phyloP scores from a whole-genome alignment of 2,329 filamentous ascomycete genomes.

The Penicillium paneum region DNA sequence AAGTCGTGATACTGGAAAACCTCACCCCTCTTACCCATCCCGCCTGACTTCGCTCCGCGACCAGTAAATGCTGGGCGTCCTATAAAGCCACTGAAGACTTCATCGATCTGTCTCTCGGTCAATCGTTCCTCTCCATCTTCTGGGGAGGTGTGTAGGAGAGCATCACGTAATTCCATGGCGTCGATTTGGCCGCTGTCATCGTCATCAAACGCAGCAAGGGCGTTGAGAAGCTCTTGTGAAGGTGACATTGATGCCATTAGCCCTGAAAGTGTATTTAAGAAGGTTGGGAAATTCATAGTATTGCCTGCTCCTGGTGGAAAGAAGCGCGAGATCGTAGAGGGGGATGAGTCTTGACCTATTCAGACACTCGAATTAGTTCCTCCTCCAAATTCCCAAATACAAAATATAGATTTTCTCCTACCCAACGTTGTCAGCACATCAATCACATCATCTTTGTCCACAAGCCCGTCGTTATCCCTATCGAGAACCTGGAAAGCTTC shows the following conservation, averaged over 20 bases:
- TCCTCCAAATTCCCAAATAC: not conserved
- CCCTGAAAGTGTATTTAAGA: conserved; percentile 76
- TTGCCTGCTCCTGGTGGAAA: conserved; percentile 71
- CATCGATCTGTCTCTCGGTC: conserved; percentile 73
- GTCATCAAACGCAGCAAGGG: conserved; percentile 92
- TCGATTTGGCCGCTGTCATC: conserved; percentile 94
- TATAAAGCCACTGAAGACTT: conserved; percentile 81
- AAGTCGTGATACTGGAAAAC: conserved; percentile 95
- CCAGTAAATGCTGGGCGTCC: conserved; percentile 78
- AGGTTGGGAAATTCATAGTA: conserved; percentile 78
- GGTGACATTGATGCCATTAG: conserved; percentile 73
- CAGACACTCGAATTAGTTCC: not conserved
- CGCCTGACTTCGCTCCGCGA: conserved; percentile 45
- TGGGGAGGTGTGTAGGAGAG: conserved; percentile 75
- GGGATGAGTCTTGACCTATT: conserved; percentile 68
- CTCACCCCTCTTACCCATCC: conserved; percentile 65
- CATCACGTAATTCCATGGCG: conserved; percentile 74
- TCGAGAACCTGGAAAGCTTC: conserved; percentile 94
- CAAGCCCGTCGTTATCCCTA: conserved; percentile 76
- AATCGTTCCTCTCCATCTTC: conserved; percentile 65
- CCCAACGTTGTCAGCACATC: conserved; percentile 86
- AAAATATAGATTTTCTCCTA: conserved; percentile 34
- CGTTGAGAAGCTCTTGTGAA: conserved; percentile 75
- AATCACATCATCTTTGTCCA: conserved; percentile 77
- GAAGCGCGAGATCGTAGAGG: conserved; percentile 71